Evolutionary conservation across 176 grass and related monocot species (phyloP).

Genomic region (Elaeis guineensis): DNA sequence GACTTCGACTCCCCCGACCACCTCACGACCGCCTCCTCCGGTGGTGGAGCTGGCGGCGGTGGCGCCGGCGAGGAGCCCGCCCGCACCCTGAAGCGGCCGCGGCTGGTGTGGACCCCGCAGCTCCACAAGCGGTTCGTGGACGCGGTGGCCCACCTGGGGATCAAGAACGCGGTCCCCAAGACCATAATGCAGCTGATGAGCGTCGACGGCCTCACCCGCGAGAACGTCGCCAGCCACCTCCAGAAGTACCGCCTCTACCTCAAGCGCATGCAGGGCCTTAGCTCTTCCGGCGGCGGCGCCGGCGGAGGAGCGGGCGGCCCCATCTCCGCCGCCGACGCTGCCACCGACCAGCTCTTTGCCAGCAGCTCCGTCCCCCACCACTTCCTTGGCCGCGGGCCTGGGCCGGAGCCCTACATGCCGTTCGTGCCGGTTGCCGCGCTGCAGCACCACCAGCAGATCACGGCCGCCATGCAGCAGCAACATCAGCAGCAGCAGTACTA

Average conservation of each 20-base stretch:
- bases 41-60: neutral
- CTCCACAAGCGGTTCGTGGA: conserved; percentile 23
- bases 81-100: conserved; percentile 12
- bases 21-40: neutral
- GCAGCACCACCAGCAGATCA: conserved; percentile 22
- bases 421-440: conserved; percentile 11
- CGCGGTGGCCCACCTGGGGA: conserved; percentile 19
- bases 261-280: conserved; percentile 21
- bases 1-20: conserved; percentile 41
- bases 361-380: conserved; percentile 13
- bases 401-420: conserved; percentile 11
- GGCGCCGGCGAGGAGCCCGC: conserved; percentile 10
- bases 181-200: conserved; percentile 30
- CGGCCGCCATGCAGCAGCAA: conserved; percentile 16
- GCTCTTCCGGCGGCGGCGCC: neutral
- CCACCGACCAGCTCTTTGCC: conserved; percentile 22
- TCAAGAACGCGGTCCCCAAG: conserved; percentile 24
- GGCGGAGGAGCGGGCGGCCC: conserved; percentile 15
- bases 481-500: conserved; percentile 28
- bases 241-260: conserved; percentile 24
- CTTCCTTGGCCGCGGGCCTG: conserved; percentile 9
- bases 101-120: conserved; percentile 24
- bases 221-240: conserved; percentile 23
- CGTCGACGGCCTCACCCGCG: conserved; percentile 22
- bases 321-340: conserved; percentile 18